These are phyloP conservation scores for Gracilaria vermiculophylla DNA, from an alignment of 23 red algal genomes.

Conservation along the genomic window DNA sequence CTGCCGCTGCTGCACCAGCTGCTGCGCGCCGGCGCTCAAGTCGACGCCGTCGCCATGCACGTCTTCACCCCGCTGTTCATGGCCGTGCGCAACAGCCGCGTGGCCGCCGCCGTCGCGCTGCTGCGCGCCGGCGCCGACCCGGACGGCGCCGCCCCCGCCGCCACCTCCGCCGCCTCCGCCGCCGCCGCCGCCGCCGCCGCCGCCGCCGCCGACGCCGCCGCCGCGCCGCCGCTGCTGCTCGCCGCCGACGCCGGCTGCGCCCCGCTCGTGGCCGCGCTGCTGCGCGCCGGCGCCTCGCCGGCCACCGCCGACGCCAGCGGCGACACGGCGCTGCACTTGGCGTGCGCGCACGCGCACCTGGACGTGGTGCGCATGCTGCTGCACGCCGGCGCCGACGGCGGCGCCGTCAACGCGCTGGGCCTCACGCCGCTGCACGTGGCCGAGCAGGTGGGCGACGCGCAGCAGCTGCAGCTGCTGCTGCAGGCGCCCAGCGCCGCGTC, in stretches of 20 bases:
- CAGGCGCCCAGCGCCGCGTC: no score
- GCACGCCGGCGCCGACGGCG: slow-evolving; percentile 15
- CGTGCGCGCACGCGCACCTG: neutral
- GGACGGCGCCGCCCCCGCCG: neutral
- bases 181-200: slow-evolving; percentile 11
- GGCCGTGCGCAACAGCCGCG: slow-evolving; percentile 28
- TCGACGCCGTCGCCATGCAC: slow-evolving; percentile 15
- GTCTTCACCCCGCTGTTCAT: slow-evolving; percentile 44
- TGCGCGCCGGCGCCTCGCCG: slow-evolving; percentile 11
- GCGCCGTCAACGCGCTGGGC: neutral
- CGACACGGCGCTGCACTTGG: slow-evolving; percentile 35
- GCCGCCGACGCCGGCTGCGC: slow-evolving; percentile 25
- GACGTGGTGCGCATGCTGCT: slow-evolving; percentile 22
- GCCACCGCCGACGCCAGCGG: neutral
- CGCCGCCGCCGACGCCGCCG: neutral
- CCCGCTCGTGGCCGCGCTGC: neutral
- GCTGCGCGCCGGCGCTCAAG: slow-evolving; percentile 10
- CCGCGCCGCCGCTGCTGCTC: neutral
- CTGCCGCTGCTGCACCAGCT: slow-evolving; percentile 12
- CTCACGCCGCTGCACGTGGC: slow-evolving; percentile 11
- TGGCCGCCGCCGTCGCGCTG: neutral
- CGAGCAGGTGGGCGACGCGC: neutral
- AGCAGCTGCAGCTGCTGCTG: no score
- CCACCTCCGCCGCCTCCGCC: no score
- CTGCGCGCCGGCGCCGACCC: slow-evolving; percentile 39